Evolutionary conservation across 73 alveolate species (phyloP).

Genomic region (Paramecium sonneborni): DNA sequence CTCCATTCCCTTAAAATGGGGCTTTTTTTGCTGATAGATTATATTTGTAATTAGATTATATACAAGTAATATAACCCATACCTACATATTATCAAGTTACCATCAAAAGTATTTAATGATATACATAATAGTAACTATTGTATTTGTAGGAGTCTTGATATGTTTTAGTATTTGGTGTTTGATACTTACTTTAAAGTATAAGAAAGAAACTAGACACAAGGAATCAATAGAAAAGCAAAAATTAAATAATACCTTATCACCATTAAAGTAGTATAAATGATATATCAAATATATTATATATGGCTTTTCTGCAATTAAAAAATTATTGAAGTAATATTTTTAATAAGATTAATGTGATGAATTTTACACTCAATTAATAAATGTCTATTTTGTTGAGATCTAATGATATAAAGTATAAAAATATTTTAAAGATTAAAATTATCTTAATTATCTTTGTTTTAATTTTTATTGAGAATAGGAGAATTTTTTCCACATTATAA

Average conservation of each 20-base stretch:
- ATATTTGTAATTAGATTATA: not conserved
- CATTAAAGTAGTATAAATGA: not conserved
- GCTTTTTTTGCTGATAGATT: conserved; percentile 21
- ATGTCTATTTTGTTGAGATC: too few relatives aligned
- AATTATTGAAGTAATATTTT: too few relatives aligned
- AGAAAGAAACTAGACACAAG: conserved; percentile 8
- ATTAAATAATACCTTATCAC: not conserved
- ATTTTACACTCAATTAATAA: too few relatives aligned
- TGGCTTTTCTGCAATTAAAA: too few relatives aligned
- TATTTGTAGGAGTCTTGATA: conserved; percentile 13
- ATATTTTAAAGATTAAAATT: too few relatives aligned
- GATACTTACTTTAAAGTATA: not conserved
- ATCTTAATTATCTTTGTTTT: not conserved
- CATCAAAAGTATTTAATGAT: not conserved
- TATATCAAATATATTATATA: not conserved
- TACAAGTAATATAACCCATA: not conserved
- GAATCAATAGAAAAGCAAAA: not conserved
- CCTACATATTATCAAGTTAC: conserved; percentile 36
- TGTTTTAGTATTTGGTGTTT: conserved; percentile 47
- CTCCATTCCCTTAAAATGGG: conserved; percentile 18
- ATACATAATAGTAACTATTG: not conserved
- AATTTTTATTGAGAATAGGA: not conserved
- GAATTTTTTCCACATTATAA: not conserved
- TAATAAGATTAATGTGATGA: too few relatives aligned
- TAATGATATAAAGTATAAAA: too few relatives aligned